These are phyloP conservation scores for Aspergillus terreus DNA, from an alignment of 2,329 filamentous ascomycete species.

Conservation along the genomic window DNA sequence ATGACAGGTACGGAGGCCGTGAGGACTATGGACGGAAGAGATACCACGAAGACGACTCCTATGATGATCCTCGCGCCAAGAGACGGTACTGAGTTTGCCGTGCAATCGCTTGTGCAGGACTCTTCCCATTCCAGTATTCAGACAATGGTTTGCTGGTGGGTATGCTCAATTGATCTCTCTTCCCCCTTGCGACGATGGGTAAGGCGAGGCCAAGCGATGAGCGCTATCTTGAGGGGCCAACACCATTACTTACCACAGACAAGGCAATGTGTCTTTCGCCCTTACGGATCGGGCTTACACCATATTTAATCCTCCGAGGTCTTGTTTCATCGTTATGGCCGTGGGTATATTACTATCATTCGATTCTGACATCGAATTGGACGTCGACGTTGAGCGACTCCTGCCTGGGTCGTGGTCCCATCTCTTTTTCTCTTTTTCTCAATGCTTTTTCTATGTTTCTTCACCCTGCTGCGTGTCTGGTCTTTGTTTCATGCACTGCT, in stretches of 20 bases:
- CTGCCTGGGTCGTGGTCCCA: slow-evolving; percentile 24
- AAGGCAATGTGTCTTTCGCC: neutral
- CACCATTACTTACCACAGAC: slow-evolving; percentile 18
- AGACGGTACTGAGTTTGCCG: slow-evolving; percentile 52
- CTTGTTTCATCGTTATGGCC: neutral
- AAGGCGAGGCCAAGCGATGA: slow-evolving; percentile 24
- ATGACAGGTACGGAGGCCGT: slow-evolving; percentile 46
- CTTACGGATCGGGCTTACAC: neutral
- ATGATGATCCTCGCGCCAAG: slow-evolving; percentile 68
- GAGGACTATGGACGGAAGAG: slow-evolving; percentile 60
- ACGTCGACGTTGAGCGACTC: neutral
- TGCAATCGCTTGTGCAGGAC: slow-evolving; percentile 5
- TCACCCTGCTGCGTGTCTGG: slow-evolving; percentile 20
- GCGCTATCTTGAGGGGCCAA: slow-evolving; percentile 1
- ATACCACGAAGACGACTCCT: slow-evolving; percentile 71
- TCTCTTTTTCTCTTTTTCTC: slow-evolving; percentile 18
- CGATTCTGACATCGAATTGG: neutral
- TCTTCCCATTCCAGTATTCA: slow-evolving; percentile 17
- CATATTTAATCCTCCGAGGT: neutral
- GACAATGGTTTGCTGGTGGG: slow-evolving; percentile 41
- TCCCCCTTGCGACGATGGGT: slow-evolving; percentile 32
- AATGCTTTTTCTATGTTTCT: slow-evolving; percentile 23
- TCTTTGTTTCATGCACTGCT: slow-evolving; percentile 27
- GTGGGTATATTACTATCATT: neutral
- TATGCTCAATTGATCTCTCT: slow-evolving; percentile 34